These are phyloP conservation scores for Citrullus amarus DNA, from an alignment of 306 rosid genomes.

Conservation along the genomic window DNA sequence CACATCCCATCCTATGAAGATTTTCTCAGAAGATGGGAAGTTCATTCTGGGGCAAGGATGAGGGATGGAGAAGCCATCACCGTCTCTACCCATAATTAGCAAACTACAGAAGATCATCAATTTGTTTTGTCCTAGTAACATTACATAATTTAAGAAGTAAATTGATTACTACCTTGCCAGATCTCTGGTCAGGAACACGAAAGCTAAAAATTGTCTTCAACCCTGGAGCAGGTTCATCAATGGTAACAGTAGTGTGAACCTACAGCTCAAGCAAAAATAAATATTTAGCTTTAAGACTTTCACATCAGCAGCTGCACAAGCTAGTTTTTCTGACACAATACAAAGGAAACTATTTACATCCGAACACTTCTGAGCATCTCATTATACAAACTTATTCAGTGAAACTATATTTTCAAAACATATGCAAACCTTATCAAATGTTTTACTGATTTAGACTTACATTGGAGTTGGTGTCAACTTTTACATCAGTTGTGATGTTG, in stretches of 20 bases:
- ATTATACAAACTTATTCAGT: neutral
- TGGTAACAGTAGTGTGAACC: conserved; percentile 73
- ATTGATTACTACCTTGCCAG: conserved; percentile 57
- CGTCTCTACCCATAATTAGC: neutral
- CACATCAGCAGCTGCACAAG: neutral
- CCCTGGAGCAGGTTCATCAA: conserved; percentile 90
- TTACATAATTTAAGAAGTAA: neutral
- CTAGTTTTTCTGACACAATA: neutral
- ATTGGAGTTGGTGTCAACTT: conserved; percentile 82
- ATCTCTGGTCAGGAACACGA: conserved; percentile 73
- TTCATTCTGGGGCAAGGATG: neutral
- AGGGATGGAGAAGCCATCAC: neutral
- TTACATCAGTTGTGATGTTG: conserved; percentile 78
- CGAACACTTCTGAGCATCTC: neutral
- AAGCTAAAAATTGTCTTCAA: conserved; percentile 80
- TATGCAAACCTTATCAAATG: conserved; percentile 1
- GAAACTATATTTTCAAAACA: neutral
- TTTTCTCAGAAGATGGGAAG: neutral
- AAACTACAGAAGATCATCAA: neutral
- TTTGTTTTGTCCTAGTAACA: neutral
- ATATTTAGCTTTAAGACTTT: neutral
- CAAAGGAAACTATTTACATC: neutral
- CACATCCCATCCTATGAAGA: neutral
- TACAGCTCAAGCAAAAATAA: conserved; percentile 15
- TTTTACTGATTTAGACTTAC: conserved; percentile 22